Percentiles rank a stretch among this genome's conserved stretches.
phyloP scores from a whole-genome alignment of 768 basidiomycete genomes.

The Cystobasidiopsis lactophilus region DNA sequence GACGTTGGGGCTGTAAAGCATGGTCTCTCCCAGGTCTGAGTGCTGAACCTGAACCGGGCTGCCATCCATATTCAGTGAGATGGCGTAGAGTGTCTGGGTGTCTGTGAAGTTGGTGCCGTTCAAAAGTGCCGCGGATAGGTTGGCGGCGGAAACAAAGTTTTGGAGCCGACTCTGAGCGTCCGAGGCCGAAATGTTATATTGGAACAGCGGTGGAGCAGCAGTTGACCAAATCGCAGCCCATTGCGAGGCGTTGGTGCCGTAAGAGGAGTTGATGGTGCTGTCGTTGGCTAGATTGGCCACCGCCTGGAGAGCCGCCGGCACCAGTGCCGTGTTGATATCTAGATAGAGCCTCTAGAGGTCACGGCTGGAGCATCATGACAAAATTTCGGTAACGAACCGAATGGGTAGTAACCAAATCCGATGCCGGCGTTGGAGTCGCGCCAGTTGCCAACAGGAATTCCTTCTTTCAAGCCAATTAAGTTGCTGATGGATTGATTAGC shows the following conservation, averaged over 20 bases:
- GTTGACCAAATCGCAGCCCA: slow-evolving; percentile 28
- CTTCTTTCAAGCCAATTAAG: slow-evolving; percentile 27
- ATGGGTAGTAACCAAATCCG: slow-evolving; percentile 30
- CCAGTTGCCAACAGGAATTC: slow-evolving; percentile 30
- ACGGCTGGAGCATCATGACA: no score
- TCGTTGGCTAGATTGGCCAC: slow-evolving; percentile 22
- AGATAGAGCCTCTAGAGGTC: no score
- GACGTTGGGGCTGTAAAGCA: slow-evolving; percentile 29
- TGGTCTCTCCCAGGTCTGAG: slow-evolving; percentile 30
- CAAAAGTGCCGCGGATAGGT: slow-evolving; percentile 19
- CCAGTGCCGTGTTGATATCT: slow-evolving; percentile 27
- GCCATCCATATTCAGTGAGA: slow-evolving; percentile 28
- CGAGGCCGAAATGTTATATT: slow-evolving; percentile 22
- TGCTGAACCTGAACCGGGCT: slow-evolving; percentile 29
- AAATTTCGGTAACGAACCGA: slow-evolving; percentile 20
- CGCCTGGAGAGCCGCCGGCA: slow-evolving; percentile 29
- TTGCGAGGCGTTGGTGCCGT: slow-evolving; percentile 14
- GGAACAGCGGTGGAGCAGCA: slow-evolving; percentile 26
- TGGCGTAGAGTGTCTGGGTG: slow-evolving; percentile 27
- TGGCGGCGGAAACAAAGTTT: slow-evolving; percentile 26
- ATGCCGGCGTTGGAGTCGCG: slow-evolving; percentile 30
- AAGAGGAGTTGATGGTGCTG: slow-evolving; percentile 20
- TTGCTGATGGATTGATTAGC: slow-evolving; percentile 21
- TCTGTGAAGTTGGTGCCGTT: slow-evolving; percentile 9
- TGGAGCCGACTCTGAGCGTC: slow-evolving; percentile 24